Evolutionary conservation across 495 filamentous ascomycete species (phyloP), one percentile per base, ranked within the genome.

Genomic region (Penicillium malachiteum): DNA sequence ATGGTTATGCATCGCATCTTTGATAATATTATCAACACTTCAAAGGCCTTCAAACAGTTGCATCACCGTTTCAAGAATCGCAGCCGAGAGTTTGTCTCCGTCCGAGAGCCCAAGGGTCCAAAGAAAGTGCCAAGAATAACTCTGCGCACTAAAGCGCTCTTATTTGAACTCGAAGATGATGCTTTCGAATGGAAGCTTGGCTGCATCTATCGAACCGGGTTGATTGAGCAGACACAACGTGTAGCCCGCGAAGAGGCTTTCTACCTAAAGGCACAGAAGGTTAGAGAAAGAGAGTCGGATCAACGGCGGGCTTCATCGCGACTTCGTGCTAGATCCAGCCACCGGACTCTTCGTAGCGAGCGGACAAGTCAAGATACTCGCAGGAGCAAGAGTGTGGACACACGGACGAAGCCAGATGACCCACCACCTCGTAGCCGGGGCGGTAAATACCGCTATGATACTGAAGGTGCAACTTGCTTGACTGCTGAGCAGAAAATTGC

Each of bases 171-270:
- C 45, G 94, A 99, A 70, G 94, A 99, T 69, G 91, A 94, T 48
- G 87, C 90, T 1, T 99, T 99, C 64, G 94, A 99, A 66, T 97
- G 92, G 88, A 96, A 96, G 64, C 79, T 99, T 17, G 89, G 91
- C 0, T 82, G 87, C 59, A 99, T 97, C 45, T 97, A 97, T 62
- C 85, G 93, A 6, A 81, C 87, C 17, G 94, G 95, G 2, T 74
- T 96, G 18, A 76, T 91, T 46, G 94, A 99, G 63, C 91, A 97
- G 71, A 82, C 85, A 65, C 93, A 97, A 65, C 83, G 94, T 12
- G 73, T 92, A 55, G 93, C 92, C 11, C 82, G 94, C 21, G 91
- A 96, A 71, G 90, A 96, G 41, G 93, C 94, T 0, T 97, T 92
- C 72, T 71, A 83, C 6, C 73, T 95, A 43, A 99, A 99, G 62